phyloP scores from a whole-genome alignment of 2,329 filamentous ascomycete genomes.

The Colletotrichum simmondsii region DNA sequence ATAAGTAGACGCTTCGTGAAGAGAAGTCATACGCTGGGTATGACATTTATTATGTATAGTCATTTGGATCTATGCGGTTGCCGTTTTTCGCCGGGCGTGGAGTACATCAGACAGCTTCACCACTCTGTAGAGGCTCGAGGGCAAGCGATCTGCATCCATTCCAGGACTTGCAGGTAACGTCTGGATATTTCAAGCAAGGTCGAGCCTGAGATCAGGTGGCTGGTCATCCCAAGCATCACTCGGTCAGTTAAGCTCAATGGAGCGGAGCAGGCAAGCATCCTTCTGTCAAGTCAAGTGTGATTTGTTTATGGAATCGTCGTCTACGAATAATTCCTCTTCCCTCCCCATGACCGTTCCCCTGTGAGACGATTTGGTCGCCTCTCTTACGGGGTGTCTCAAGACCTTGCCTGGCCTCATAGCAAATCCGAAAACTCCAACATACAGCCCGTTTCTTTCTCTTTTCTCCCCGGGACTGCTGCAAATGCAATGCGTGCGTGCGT shows the following conservation, averaged over 20 bases:
- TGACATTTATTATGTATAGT: too few relatives aligned
- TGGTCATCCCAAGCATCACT: conserved; percentile 36
- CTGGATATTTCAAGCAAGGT: conserved; percentile 43
- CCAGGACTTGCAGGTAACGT: too few relatives aligned
- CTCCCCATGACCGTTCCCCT: not conserved
- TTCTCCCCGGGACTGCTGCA: conserved; percentile 24
- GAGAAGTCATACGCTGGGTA: too few relatives aligned
- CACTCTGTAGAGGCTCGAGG: too few relatives aligned
- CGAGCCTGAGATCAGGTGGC: conserved; percentile 56
- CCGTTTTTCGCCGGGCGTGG: too few relatives aligned
- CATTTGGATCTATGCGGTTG: too few relatives aligned
- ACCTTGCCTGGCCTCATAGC: conserved; percentile 27
- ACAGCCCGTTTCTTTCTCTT: conserved; percentile 11
- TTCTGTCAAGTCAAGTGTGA: not conserved
- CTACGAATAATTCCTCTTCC: not conserved
- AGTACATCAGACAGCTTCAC: too few relatives aligned
- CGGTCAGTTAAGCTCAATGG: not conserved
- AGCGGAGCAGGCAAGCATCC: not conserved
- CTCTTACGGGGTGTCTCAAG: conserved; percentile 7
- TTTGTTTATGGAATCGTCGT: not conserved
- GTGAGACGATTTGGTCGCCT: not conserved
- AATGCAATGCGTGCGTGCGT: conserved; percentile 31
- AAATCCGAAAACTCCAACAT: conserved; percentile 35
- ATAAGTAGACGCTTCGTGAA: too few relatives aligned
- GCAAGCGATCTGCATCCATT: too few relatives aligned